Conservation (phyloP, 1,139 yeast genomes). For the Petasospora fabianii region DNA sequence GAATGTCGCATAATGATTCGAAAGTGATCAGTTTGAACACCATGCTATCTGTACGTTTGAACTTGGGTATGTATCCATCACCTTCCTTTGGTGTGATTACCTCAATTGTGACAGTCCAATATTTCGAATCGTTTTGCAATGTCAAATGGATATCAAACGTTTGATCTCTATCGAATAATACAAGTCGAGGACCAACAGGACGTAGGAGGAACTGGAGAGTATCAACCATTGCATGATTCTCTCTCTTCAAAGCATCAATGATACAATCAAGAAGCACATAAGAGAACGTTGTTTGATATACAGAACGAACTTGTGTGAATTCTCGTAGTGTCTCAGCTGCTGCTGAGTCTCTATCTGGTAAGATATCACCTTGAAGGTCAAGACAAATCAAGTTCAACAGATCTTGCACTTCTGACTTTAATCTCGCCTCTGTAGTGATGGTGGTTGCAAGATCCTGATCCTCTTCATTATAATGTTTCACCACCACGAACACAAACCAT, state of each 20-base stretch:
- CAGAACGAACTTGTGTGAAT: too few relatives aligned
- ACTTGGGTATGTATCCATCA: neutral
- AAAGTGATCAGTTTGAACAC: neutral
- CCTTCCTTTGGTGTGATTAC: neutral
- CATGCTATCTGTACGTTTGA: too few relatives aligned
- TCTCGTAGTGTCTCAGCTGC: too few relatives aligned
- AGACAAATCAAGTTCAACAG: too few relatives aligned
- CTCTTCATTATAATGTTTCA: too few relatives aligned
- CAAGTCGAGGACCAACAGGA: neutral
- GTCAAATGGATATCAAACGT: neutral
- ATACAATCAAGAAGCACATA: neutral
- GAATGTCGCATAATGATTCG: neutral
- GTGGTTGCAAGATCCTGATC: too few relatives aligned
- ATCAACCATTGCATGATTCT: neutral
- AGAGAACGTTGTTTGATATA: neutral
- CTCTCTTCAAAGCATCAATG: neutral
- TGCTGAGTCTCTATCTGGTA: too few relatives aligned
- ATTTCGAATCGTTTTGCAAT: too few relatives aligned
- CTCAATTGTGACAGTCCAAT: neutral
- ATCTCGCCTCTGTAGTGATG: too few relatives aligned
- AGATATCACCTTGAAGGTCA: too few relatives aligned
- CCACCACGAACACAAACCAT: too few relatives aligned
- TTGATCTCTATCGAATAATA: neutral
- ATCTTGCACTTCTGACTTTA: too few relatives aligned
- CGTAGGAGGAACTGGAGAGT: neutral